Evolutionary conservation across 345 rosid species (phyloP).

Genomic region (Balakata baccata): DNA sequence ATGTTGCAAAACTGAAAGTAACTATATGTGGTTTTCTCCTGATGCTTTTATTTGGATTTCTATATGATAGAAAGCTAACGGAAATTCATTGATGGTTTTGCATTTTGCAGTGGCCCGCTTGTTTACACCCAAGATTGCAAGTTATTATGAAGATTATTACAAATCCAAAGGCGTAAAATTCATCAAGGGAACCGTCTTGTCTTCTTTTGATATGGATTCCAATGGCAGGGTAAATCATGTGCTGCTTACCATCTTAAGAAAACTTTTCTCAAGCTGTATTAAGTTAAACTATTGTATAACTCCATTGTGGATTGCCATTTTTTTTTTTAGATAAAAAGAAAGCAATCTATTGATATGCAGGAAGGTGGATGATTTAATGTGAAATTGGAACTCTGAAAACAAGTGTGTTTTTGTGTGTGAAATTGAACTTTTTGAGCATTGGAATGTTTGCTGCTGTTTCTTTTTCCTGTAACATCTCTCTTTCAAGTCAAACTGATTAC

Average conservation of each 20-base stretch:
- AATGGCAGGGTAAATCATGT: conserved; percentile 46
- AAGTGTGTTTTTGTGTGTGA: not conserved
- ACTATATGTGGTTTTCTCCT: not conserved
- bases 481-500: not conserved
- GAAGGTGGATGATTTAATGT: not conserved
- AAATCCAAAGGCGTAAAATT: conserved; percentile 75
- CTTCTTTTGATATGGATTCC: conserved; percentile 69
- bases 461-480: not conserved
- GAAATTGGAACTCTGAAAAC: not conserved
- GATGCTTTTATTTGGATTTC: not conserved
- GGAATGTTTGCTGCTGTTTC: not conserved
- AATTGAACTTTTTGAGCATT: not conserved
- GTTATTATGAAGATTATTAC: conserved; percentile 69
- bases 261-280: not conserved
- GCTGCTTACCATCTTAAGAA: not conserved
- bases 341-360: not conserved
- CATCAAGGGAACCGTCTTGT: conserved; percentile 77
- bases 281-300: not conserved
- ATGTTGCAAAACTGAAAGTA: not conserved
- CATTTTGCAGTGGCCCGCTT: conserved; percentile 75
- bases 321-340: not conserved
- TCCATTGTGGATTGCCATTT: not conserved
- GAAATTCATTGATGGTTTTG: not conserved
- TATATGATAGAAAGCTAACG: not conserved
- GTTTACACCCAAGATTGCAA: conserved; percentile 83